A percentile compares a stretch with the other conserved stretches of the same genome.
phyloP scores from a whole-genome alignment of 306 rosid species.

The Cucumis cinereus region DNA sequence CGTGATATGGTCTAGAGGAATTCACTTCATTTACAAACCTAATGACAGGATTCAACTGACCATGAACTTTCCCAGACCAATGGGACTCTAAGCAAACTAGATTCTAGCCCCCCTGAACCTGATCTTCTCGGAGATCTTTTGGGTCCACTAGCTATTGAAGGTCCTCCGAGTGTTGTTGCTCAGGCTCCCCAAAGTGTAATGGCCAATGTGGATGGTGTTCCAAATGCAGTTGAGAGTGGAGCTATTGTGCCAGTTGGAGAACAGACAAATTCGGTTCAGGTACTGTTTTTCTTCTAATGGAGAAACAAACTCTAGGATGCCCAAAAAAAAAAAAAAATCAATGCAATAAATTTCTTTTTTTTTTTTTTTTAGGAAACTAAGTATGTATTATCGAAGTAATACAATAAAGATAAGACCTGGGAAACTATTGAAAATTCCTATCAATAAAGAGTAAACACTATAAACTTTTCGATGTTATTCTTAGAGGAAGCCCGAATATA shows the following conservation, averaged over 20 bases:
- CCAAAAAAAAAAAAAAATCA: neutral
- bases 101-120: constrained; percentile 41
- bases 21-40: neutral
- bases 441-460: neutral
- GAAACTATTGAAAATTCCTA: neutral
- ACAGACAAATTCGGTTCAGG: constrained; percentile 72
- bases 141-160: constrained; percentile 94
- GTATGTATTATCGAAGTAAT: neutral
- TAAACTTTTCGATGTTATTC: neutral
- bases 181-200: constrained; percentile 27
- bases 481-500: neutral
- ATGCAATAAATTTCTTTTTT: neutral
- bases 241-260: constrained; percentile 93
- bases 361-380: neutral
- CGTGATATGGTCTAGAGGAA: neutral
- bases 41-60: constrained; percentile 52
- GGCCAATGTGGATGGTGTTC: constrained; percentile 41
- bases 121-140: constrained; percentile 80
- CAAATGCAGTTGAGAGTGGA: constrained; percentile 39
- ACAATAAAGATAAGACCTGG: neutral
- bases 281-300: constrained; percentile 15
- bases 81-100: constrained; percentile 49
- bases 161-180: constrained; percentile 49
- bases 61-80: constrained; percentile 47
- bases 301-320: neutral